Evolutionary conservation across 768 basidiomycete species (phyloP).

Genomic region (Holtermannia corniformis): DNA sequence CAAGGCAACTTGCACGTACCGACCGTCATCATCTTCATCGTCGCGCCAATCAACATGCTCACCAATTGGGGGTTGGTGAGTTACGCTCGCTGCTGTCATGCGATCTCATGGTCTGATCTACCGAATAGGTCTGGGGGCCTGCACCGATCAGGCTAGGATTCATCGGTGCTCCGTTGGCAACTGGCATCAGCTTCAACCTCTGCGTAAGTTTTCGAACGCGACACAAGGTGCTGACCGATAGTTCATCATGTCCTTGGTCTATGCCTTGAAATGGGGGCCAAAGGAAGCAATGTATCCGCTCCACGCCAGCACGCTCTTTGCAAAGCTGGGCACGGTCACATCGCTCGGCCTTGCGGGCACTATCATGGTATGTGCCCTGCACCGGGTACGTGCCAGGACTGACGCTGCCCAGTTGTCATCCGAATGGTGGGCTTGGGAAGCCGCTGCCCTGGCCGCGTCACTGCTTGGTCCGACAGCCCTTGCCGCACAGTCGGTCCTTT

Average conservation of each 20-base stretch:
- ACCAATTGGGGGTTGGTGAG: slow-evolving; percentile 70
- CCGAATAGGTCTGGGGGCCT: slow-evolving; percentile 66
- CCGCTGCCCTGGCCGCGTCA: slow-evolving; percentile 37
- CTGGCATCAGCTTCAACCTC: slow-evolving; percentile 80
- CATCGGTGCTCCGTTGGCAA: slow-evolving; percentile 84
- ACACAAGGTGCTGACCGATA: slow-evolving; percentile 43
- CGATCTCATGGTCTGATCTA: slow-evolving; percentile 6
- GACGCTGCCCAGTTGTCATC: slow-evolving; percentile 50
- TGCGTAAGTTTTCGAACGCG: slow-evolving; percentile 50
- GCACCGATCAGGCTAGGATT: slow-evolving; percentile 69
- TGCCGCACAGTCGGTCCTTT: slow-evolving; percentile 79
- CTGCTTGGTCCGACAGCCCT: slow-evolving; percentile 67
- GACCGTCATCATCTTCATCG: slow-evolving; percentile 67
- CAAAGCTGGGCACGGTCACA: slow-evolving; percentile 53
- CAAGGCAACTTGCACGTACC: slow-evolving; percentile 79
- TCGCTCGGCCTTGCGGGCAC: slow-evolving; percentile 56
- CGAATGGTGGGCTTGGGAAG: slow-evolving; percentile 98
- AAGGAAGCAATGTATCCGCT: slow-evolving; percentile 75
- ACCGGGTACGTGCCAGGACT: slow-evolving; percentile 31
- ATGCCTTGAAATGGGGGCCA: slow-evolving; percentile 43
- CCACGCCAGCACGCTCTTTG: slow-evolving; percentile 56
- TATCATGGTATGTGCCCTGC: slow-evolving; percentile 30
- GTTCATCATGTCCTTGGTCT: slow-evolving; percentile 39
- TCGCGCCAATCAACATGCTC: slow-evolving; percentile 75
- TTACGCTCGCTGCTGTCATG: slow-evolving; percentile 1